phyloP scores from a whole-genome alignment of 257 asterid species.

The Solanum chilense region DNA sequence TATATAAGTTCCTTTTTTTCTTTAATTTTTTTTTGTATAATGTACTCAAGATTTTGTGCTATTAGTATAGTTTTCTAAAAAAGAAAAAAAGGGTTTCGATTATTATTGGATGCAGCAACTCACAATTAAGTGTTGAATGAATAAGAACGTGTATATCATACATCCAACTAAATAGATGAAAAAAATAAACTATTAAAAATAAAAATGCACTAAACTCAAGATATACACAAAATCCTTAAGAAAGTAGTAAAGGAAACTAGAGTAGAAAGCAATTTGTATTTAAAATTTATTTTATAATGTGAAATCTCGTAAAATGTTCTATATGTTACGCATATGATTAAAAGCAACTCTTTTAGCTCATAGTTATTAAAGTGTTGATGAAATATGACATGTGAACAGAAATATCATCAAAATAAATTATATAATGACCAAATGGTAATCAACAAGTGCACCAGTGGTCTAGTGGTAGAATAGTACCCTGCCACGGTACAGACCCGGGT shows the following conservation, averaged over 20 bases:
- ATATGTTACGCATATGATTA: background rate
- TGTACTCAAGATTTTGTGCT: too few relatives aligned
- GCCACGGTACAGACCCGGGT: slow-evolving; percentile 83
- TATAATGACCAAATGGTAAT: fast-evolving
- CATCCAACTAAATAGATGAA: background rate
- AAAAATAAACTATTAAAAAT: background rate
- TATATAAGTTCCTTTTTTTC: too few relatives aligned
- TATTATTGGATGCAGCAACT: background rate
- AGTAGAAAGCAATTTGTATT: background rate
- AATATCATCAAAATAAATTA: too few relatives aligned
- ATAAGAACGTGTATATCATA: too few relatives aligned
- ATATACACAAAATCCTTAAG: background rate
- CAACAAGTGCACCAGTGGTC: slow-evolving; percentile 38
- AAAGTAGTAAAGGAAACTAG: too few relatives aligned
- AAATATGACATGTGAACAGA: background rate
- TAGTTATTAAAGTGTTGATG: background rate
- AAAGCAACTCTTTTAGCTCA: background rate
- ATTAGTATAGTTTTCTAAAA: too few relatives aligned
- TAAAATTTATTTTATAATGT: background rate
- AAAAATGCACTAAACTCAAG: background rate
- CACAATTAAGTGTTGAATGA: background rate
- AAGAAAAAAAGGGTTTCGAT: too few relatives aligned
- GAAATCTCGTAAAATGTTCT: background rate
- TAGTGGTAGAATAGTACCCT: slow-evolving; percentile 87
- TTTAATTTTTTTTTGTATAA: too few relatives aligned